A percentile compares a stretch with the other conserved stretches of the same genome.
These are phyloP conservation scores for Tieghemostelium lacteum DNA, from an alignment of 78 protist species.

Conservation along the genomic window DNA sequence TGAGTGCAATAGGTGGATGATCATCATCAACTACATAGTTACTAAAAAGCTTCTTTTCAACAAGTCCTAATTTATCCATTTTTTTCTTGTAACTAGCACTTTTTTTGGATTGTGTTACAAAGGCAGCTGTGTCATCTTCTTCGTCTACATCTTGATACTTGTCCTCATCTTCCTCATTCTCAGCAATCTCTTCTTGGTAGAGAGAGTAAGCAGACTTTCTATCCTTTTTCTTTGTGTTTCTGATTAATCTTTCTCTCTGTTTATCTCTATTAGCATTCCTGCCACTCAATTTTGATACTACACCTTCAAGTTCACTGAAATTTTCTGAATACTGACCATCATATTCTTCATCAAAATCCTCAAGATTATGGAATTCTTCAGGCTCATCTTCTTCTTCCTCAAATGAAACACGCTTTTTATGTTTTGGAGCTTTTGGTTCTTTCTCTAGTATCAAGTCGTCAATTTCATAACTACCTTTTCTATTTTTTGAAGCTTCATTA, in stretches of 20 bases:
- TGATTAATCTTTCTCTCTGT: constrained; percentile 16
- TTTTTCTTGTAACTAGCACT: too few species aligned
- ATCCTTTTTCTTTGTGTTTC: constrained; percentile 1
- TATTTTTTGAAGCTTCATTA: neutral
- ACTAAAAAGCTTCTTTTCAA: too few species aligned
- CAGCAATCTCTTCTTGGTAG: neutral
- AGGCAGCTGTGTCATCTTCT: neutral
- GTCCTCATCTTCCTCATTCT: neutral
- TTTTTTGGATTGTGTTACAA: neutral
- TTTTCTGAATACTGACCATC: neutral
- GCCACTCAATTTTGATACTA: too few species aligned
- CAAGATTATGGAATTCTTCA: neutral
- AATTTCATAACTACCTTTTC: too few species aligned
- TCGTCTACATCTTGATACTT: neutral
- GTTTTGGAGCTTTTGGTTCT: neutral
- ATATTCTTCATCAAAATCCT: neutral
- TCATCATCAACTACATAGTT: too few species aligned
- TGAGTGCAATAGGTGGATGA: too few species aligned
- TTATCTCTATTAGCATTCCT: constrained; percentile 8
- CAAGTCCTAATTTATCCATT: too few species aligned
- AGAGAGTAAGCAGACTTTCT: too few species aligned
- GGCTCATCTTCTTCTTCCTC: neutral
- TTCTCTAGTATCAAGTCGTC: too few species aligned
- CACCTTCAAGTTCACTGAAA: neutral
- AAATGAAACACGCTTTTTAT: neutral